phyloP scores from a whole-genome alignment of 2,329 filamentous ascomycete genomes.

The Aschersonia sp. region DNA sequence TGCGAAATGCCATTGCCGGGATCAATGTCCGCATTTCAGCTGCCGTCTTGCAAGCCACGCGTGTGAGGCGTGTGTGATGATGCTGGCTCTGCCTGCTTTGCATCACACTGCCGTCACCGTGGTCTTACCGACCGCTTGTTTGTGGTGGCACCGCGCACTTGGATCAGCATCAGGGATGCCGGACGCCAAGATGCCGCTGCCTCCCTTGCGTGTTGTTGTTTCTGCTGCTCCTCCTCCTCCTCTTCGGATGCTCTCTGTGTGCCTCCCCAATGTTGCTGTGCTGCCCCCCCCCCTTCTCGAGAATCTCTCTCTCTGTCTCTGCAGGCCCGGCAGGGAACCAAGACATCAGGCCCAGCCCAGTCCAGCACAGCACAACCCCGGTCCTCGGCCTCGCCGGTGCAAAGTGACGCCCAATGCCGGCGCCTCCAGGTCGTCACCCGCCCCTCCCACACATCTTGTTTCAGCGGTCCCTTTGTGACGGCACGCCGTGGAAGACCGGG shows the following conservation, averaged over 20 bases:
- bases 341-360: too few relatives aligned
- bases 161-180: too few relatives aligned
- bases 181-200: too few relatives aligned
- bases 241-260: too few relatives aligned
- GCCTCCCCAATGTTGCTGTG: too few relatives aligned
- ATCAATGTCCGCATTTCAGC: constrained; percentile 3
- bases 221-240: too few relatives aligned
- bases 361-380: background rate
- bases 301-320: background rate
- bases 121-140: background rate
- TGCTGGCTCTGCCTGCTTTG: background rate
- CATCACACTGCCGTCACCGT: constrained; percentile 1
- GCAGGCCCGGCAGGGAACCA: too few relatives aligned
- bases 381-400: background rate
- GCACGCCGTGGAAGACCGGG: too few relatives aligned
- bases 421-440: background rate
- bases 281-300: background rate
- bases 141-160: background rate
- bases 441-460: background rate
- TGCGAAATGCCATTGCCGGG: background rate
- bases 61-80: background rate
- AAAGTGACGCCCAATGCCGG: background rate
- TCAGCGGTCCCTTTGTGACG: too few relatives aligned
- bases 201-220: too few relatives aligned
- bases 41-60: constrained; percentile 4